phyloP scores from a whole-genome alignment of 2,329 filamentous ascomycete genomes.

The Trichoderma sp. region DNA sequence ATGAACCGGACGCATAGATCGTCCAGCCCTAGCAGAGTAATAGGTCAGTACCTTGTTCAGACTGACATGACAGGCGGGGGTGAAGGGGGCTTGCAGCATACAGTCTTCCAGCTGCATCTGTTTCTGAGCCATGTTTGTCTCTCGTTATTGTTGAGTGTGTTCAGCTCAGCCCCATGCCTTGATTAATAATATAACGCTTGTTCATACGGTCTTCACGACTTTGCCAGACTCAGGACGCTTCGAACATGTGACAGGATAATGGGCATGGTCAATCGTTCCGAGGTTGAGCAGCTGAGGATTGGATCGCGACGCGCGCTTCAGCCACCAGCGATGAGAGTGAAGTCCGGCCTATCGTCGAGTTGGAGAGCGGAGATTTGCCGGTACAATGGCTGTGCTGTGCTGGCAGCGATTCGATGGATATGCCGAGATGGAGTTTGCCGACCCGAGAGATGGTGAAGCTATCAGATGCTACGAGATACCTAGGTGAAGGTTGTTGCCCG shows the following conservation, averaged over 20 bases:
- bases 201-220: slow-evolving; percentile 31
- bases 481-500: slow-evolving; percentile 10
- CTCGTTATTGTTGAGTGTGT: neutral
- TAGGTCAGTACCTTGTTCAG: slow-evolving; percentile 28
- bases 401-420: neutral
- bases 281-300: slow-evolving; percentile 6
- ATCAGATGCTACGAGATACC: slow-evolving; percentile 6
- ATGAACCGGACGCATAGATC: slow-evolving; percentile 98
- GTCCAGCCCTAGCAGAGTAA: slow-evolving; percentile 73
- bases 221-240: slow-evolving; percentile 34
- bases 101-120: slow-evolving; percentile 91
- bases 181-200: slow-evolving; percentile 4
- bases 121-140: slow-evolving; percentile 59
- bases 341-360: neutral
- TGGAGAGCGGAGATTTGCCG: neutral
- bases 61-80: neutral
- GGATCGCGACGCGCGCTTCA: slow-evolving; percentile 13
- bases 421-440: slow-evolving; percentile 10
- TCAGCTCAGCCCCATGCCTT: slow-evolving; percentile 34
- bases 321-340: slow-evolving; percentile 4
- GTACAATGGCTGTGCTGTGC: slow-evolving; percentile 1
- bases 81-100: slow-evolving; percentile 38
- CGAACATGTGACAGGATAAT: slow-evolving; percentile 34
- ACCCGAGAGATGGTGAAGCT: slow-evolving; percentile 9
- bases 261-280: slow-evolving; percentile 33